Evolutionary conservation across 129 eudicot species (phyloP).

Genomic region (Artemisia tridentata): DNA sequence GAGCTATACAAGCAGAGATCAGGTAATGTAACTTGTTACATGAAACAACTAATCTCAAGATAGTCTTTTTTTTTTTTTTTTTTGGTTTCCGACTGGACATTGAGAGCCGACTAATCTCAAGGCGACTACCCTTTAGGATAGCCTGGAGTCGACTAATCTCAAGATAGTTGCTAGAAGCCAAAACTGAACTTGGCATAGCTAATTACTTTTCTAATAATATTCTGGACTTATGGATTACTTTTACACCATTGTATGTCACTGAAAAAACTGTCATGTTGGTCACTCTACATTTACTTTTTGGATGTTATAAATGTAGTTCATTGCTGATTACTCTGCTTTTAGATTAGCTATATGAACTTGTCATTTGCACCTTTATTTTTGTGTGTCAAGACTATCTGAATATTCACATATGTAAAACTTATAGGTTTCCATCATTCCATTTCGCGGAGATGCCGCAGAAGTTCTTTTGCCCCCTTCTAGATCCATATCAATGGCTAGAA

Average conservation of each 20-base stretch:
- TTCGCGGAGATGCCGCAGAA: constrained; percentile 98
- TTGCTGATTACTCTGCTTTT: constrained; percentile 10
- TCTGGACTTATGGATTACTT: neutral
- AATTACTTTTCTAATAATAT: constrained; percentile 6
- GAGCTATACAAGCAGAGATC: constrained; percentile 99
- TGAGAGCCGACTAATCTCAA: too few species aligned
- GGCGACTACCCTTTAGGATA: too few species aligned
- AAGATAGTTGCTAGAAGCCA: neutral
- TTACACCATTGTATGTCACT: neutral
- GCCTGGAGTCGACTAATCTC: too few species aligned
- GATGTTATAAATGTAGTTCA: neutral
- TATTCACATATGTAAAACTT: constrained; percentile 18
- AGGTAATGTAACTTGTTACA: constrained; percentile 45
- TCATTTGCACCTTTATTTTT: constrained; percentile 8
- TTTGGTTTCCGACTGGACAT: too few species aligned
- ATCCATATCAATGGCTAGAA: constrained; percentile 95
- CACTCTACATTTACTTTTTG: neutral
- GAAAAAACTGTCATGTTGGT: neutral
- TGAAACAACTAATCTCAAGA: constrained; percentile 2
- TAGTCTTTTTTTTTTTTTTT: too few species aligned
- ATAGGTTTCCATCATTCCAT: constrained; percentile 90
- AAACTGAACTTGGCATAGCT: constrained; percentile 7
- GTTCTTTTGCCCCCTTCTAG: constrained; percentile 97
- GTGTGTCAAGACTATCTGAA: constrained; percentile 4
- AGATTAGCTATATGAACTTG: neutral